Percentiles rank a stretch among this genome's conserved stretches.
Evolutionary conservation across 306 rosid species (phyloP).

Genomic region (Calophaca sinica): DNA sequence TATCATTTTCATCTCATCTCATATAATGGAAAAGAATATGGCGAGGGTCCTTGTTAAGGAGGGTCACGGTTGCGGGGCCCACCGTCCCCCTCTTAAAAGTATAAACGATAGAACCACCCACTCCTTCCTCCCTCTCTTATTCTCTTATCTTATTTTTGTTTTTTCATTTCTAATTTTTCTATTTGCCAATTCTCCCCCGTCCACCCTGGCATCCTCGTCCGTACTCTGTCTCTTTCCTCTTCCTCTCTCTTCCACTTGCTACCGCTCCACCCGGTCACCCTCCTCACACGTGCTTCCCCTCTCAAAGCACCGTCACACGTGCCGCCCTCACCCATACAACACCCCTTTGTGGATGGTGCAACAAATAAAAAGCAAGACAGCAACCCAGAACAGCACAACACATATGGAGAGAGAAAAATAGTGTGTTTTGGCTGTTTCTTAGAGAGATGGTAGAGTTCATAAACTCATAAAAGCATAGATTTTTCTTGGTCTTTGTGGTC

Average conservation of each 20-base stretch:
- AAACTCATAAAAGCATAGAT: constrained; percentile 25
- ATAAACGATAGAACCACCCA: constrained; percentile 43
- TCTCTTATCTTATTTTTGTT: not conserved
- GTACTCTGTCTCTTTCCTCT: constrained; percentile 64
- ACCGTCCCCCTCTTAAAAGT: constrained; percentile 41
- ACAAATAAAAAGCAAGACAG: constrained; percentile 68
- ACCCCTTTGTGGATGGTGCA: constrained; percentile 72
- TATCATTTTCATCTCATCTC: too few relatives aligned
- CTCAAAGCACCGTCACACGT: constrained; percentile 42
- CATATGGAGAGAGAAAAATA: constrained; percentile 18
- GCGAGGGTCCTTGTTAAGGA: constrained; percentile 37
- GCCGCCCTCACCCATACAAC: constrained; percentile 53
- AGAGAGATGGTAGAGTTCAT: not conserved
- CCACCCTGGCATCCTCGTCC: constrained; percentile 92
- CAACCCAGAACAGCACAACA: constrained; percentile 33
- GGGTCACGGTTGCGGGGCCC: constrained; percentile 41
- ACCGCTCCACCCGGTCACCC: constrained; percentile 51
- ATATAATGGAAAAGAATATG: not conserved
- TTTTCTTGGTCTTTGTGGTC: constrained; percentile 33
- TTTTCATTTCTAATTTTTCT: constrained; percentile 49
- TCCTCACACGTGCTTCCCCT: constrained; percentile 44
- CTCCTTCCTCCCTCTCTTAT: not conserved
- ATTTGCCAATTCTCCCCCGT: constrained; percentile 43
- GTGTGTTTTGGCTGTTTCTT: not conserved
- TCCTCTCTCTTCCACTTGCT: constrained; percentile 52